Base-by-base conservation (phyloP, 768 basidiomycete species). In the Leccinum ochraceum region DNA sequence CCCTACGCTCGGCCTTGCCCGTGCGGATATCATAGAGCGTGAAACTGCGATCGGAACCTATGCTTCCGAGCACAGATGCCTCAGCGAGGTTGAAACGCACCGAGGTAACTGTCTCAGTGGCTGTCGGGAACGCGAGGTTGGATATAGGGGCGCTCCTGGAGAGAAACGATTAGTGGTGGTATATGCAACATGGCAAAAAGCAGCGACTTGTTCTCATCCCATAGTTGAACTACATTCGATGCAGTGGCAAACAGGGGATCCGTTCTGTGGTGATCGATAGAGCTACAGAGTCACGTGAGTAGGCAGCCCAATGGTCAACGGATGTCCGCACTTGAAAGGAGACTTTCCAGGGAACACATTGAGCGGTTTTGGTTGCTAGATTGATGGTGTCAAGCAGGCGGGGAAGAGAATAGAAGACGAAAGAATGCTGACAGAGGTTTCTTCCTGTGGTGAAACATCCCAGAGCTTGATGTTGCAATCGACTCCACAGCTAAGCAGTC, bases 11-110 rank as follows among this genome's bases (percentile, higher is more conserved):
- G 1, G 97, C 96, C 77, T 97, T 98, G 51, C 95, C 95, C 14
- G 95, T 98, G 28, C 97, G 84, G 63, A 98, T 90, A 70, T 99
- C 97, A 71, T 98, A 98, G 36, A 99, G 78, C 2, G 93, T 95
- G 75, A 98, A 95, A 32, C 95, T 95, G 58, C 97, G 83, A 72
- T 99, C 97, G 51, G 92, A 92, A 36, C 97, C 96, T 60, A 95
- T 86, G 70, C 91, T 92, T 3, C 95, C 96, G n/a, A 99, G 83
- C 1, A 98, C 90, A 36, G 92, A 95, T 17, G 92, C 83, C 77
- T 99, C 97, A 58, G 91, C 91, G 67, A 92, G 86, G 73, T 98
- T 98, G 80, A 98, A 99, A 48, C 89, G 86, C 44, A 98, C 88
- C 44, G 86, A 82, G 9, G 88, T 87, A 48, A 98, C 86, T 0